Evolutionary conservation across 352 stramenopile genomes (phyloP), one percentile per base, ranked within the genome.

Genomic region (Pythium aristosporum): DNA sequence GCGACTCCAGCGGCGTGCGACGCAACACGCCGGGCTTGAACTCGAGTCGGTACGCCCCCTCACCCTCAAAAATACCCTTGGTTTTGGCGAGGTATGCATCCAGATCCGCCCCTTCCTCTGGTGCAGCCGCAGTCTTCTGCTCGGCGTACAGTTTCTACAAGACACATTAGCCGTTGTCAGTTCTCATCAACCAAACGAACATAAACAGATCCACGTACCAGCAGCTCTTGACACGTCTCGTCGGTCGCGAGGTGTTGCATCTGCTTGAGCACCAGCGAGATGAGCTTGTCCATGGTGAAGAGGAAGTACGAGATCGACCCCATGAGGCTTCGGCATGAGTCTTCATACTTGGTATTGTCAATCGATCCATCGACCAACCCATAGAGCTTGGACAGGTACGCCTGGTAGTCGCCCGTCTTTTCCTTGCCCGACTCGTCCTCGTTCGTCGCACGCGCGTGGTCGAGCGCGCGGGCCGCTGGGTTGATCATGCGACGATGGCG

Each of bases 271-370:
- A 96, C 75, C 13, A 82, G 74, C 13, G 81, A 70, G 60, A 96
- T 84, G 30, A 97, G 73, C 63, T 96, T 96, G 65, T 97, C 90
- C 76, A 97, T 92, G 8, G 90, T 97, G 67, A 97, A 97, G 37
- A 97, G 61, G 46, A 96, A 93, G 64, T 96, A 97, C 5, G 88
- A 94, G 20, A 84, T 92, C 16, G 89, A 92, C 20, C 90, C 90
- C 82, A 97, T 94, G 16, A 97, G 76, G 34, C 80, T 89, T 44
- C 90, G 79, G 57, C 89, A 97, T 37, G 80, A 88, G 66, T 97
- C 90, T 67, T 97, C 90, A 53, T 93, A 94, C 77, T 92, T 91
- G 47, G 83, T 84, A 59, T 75, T 93, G 66, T 96, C 89, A 20
- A 96, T 86, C 36, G 80, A 93, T 12, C 84, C 83, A 60, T 96